Evolutionary conservation across 73 alveolate species (phyloP).

Genomic region (Paramecium caudatum): DNA sequence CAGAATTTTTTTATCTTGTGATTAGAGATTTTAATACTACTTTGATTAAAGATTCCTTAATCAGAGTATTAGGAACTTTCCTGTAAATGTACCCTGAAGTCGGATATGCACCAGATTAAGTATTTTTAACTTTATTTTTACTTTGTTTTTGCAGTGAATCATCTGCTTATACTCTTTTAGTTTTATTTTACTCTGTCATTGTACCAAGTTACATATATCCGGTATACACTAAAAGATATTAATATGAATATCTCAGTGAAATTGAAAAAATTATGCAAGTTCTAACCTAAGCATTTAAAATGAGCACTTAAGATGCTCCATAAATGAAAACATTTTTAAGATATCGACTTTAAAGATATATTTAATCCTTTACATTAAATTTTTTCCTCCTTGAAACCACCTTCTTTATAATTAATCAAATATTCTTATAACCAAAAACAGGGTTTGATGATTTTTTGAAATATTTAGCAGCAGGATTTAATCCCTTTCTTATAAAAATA

Average conservation of each 20-base stretch:
- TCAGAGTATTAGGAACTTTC: slow-evolving; percentile 58
- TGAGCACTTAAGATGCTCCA: slow-evolving; percentile 15
- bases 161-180: slow-evolving; percentile 1
- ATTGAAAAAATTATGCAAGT: slow-evolving; percentile 32
- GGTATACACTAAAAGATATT: neutral
- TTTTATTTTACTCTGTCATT: neutral
- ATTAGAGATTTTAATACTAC: neutral
- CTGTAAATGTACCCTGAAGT: slow-evolving; percentile 46
- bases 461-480: slow-evolving; percentile 5
- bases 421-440: neutral
- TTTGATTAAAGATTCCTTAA: neutral
- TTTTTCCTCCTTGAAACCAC: slow-evolving; percentile 65
- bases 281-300: neutral
- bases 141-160: slow-evolving; percentile 53
- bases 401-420: slow-evolving; percentile 11
- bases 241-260: slow-evolving; percentile 26
- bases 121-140: slow-evolving; percentile 14
- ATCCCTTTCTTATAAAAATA: neutral
- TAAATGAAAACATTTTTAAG: slow-evolving; percentile 35
- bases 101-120: slow-evolving; percentile 37
- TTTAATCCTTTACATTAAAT: slow-evolving; percentile 3
- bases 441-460: slow-evolving; percentile 30
- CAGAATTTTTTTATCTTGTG: slow-evolving; percentile 18
- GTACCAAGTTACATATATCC: slow-evolving; percentile 4
- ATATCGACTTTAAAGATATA: slow-evolving; percentile 10